Evolutionary conservation across 768 basidiomycete genomes (phyloP).

Genomic region (Cystofilobasidium macerans): DNA sequence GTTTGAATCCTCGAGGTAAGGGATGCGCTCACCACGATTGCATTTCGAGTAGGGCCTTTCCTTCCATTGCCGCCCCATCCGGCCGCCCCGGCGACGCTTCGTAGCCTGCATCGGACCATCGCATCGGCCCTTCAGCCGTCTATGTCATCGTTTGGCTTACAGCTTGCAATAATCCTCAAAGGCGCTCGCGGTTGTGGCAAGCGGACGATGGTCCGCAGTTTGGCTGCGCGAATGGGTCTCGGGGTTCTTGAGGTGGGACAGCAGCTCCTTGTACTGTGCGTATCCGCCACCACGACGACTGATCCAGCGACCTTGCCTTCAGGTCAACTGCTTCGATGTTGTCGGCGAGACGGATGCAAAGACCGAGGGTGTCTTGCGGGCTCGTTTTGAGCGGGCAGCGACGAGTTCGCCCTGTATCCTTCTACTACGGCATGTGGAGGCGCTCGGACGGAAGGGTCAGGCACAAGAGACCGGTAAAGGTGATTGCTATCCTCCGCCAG

Average conservation of each 20-base stretch:
- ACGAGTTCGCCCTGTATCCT: constrained; percentile 75
- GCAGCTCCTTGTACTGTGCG: no score
- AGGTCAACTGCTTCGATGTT: constrained; percentile 80
- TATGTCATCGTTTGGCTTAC: constrained; percentile 52
- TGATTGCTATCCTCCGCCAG: constrained; percentile 31
- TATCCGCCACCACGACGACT: no score
- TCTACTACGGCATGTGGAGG: constrained; percentile 68
- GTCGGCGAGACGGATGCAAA: constrained; percentile 65
- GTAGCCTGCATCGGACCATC: constrained; percentile 50
- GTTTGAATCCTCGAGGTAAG: no score
- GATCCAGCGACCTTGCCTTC: background rate
- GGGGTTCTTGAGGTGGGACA: constrained; percentile 74
- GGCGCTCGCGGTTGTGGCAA: constrained; percentile 77
- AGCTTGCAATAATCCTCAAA: constrained; percentile 61
- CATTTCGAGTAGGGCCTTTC: background rate
- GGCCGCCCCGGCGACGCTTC: background rate
- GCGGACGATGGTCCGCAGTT: constrained; percentile 47
- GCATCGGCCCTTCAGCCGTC: constrained; percentile 51
- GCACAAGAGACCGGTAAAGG: constrained; percentile 55
- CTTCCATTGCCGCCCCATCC: constrained; percentile 21
- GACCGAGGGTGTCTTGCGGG: constrained; percentile 60
- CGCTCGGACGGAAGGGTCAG: constrained; percentile 56
- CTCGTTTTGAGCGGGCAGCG: constrained; percentile 64
- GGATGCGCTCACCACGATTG: no score
- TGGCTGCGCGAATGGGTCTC: constrained; percentile 50